Conservation (phyloP, 106 monocot genomes). For the Dendrobium officinale region DNA sequence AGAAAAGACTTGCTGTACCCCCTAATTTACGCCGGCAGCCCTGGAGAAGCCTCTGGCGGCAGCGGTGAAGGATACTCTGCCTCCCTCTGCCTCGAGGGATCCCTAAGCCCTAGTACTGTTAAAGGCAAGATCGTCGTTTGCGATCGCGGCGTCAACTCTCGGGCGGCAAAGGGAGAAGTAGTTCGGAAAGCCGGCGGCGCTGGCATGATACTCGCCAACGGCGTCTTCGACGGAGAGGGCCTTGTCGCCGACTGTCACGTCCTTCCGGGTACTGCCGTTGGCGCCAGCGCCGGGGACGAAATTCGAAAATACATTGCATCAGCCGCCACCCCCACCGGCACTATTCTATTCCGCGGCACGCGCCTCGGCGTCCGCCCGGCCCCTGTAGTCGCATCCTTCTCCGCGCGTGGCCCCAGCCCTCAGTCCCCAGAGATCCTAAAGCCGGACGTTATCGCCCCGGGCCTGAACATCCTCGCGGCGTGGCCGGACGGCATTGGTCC, state of each 20-base stretch:
- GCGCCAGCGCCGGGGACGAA: conserved; percentile 49
- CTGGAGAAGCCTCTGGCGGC: conserved; percentile 12
- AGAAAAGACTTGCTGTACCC: conserved; percentile 30
- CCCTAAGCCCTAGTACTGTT: conserved; percentile 40
- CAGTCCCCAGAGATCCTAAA: conserved; percentile 84
- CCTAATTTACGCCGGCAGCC: conserved; percentile 45
- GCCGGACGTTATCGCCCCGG: conserved; percentile 81
- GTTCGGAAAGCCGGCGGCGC: conserved; percentile 61
- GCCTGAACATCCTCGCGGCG: conserved; percentile 83
- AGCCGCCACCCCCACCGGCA: conserved; percentile 34
- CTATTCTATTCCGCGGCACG: conserved; percentile 63
- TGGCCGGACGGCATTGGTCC: conserved; percentile 83
- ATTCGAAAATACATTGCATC: conserved; percentile 64
- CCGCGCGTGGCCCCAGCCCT: conserved; percentile 79
- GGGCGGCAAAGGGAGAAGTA: conserved; percentile 74
- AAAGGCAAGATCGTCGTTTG: conserved; percentile 57
- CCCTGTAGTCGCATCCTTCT: conserved; percentile 80
- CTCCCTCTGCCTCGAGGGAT: conserved; percentile 82
- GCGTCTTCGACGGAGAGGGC: conserved; percentile 83
- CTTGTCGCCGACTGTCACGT: conserved; percentile 87
- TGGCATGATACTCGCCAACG: conserved; percentile 81
- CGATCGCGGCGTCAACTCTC: conserved; percentile 74
- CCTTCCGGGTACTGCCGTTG: conserved; percentile 68
- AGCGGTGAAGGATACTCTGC: conserved; percentile 68
- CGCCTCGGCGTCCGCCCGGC: conserved; percentile 66